Base-by-base conservation (phyloP, 2,329 filamentous ascomycete species). In the Xylaria sp. region DNA sequence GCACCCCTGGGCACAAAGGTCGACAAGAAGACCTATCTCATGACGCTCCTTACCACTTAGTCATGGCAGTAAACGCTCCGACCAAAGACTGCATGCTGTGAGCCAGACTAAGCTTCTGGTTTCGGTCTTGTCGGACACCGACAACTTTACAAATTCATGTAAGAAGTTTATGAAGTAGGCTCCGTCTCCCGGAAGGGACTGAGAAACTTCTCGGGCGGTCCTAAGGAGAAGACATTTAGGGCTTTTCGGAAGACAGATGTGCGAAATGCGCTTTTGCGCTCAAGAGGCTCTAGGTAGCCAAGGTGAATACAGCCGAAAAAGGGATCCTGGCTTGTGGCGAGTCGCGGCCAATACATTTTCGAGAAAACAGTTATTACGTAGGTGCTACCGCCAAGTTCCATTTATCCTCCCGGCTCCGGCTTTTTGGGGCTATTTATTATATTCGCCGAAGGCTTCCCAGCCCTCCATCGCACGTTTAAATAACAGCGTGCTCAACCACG, bases 101-200 rank as follows among this genome's bases (percentile, higher is more conserved):
- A 15, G 10, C n/a, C 34, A 37, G 34, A 37, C 34, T 37, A 37
- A 37, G 34, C 10, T 10, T 37, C n/a, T 37, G 23, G 39, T 20
- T 2, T 57, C 65, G 60, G 65, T 57, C 28, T 67, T 61, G 44
- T 67, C 64, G 64, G 67, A 64, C 60, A 25, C 64, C 64, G 64
- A 67, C 7, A 18, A n/a, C 52, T 23, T 9, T 18, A 28, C 15
- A 15, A 15, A 28, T 34, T 41, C 25, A 54, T 18, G 9, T 31
- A 50, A 5, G 41, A 13, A 23, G 18, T 37, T 20, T 20, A 54
- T 31, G 12, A 31, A 34, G 20, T 15, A 59, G 50, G 13, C 31
- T 54, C 41, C 25, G 6, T 18, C 28, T 23, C 25, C 13, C 20
- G 9, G 34, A 37, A 37, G 34, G 34, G 34, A 37, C 34, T 8